Percentiles rank a stretch among this genome's conserved stretches.
phyloP scores from a whole-genome alignment of 441 rosid genomes.

The Pelargonium cotyledonis region DNA sequence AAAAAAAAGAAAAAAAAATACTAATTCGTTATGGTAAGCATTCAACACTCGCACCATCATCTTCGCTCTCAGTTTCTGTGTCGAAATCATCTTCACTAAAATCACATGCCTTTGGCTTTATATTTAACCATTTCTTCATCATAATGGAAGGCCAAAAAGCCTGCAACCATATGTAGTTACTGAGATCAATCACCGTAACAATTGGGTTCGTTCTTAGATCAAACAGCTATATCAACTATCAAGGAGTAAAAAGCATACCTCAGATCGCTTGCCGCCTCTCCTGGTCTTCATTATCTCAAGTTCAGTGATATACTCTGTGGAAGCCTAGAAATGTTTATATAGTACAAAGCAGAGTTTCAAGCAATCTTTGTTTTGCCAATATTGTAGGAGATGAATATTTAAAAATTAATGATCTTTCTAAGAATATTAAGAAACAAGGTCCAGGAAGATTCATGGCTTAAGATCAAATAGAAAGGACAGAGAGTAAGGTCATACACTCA shows the following conservation, averaged over 20 bases:
- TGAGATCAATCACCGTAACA: constrained; percentile 17
- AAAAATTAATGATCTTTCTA: constrained; percentile 18
- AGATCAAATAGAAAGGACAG: constrained; percentile 44
- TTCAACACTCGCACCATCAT: constrained; percentile 51
- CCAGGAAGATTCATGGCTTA: constrained; percentile 34
- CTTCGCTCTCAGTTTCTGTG: constrained; percentile 91
- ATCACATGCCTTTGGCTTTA: constrained; percentile 68
- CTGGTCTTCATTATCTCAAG: constrained; percentile 36
- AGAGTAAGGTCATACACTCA: constrained; percentile 20
- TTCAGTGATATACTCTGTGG: constrained; percentile 6
- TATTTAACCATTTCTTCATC: constrained; percentile 97
- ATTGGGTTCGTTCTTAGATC: not conserved
- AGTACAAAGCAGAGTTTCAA: constrained; percentile 11
- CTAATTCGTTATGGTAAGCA: not conserved
- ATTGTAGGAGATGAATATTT: constrained; percentile 24
- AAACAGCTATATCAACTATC: constrained; percentile 10
- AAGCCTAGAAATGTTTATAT: constrained; percentile 6
- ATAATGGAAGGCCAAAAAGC: constrained; percentile 93
- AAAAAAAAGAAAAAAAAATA: not conserved
- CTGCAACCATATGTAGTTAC: constrained; percentile 33
- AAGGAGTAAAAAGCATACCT: constrained; percentile 36
- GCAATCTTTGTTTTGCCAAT: constrained; percentile 15
- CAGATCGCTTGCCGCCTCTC: constrained; percentile 39
- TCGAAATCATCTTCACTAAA: constrained; percentile 93
- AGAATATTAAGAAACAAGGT: constrained; percentile 17